Evolutionary conservation across 1,139 yeast species (phyloP), one percentile per base, ranked within the genome.

Genomic region (Lodderomyces oxycetoniae): DNA sequence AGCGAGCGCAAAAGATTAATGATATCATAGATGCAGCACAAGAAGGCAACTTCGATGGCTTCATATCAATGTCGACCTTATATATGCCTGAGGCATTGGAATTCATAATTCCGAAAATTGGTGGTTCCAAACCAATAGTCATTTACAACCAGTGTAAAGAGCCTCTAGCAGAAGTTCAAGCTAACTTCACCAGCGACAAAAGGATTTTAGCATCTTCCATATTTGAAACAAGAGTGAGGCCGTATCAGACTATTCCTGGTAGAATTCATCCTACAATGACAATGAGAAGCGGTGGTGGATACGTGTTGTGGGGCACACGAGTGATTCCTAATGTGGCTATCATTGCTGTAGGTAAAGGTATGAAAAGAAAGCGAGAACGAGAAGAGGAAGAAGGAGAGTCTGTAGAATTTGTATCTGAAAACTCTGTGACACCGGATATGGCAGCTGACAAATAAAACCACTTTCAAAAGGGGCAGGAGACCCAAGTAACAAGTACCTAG

Each of bases 191-290:
- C 41, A 63, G 64, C 29, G 94, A 87, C 46, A 68, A 75, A 43
- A 67, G 89, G 34, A 74, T 86, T 8, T 66, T 91, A 47, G 93
- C 94, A 1, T 95, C 96, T 4, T 75, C 88, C 3, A 77, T 93
- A 19, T 68, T 75, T 41, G 96, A 89, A 55, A 76, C 95, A 0
- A 69, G 87, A 40, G 94, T 85, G 6, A 75, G 96, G 43, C 82
- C 81, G 33, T 87, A 83, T 53, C 99, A 91, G 59, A 88, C 96
- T 3, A 76, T 91, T 19, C 88, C 95, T 9, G 98, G 98, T 5
- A 78, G 95, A 53, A 67, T 91, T 55, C 98, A 93, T 56, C 99
- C 99, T 0, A 59, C 80, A 40, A 93, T 91, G 99, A 85, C 96
- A 1, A 80, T 83, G 72, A 73, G 87, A 52, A 89, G 95, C 3